Evolutionary conservation across 1,139 yeast genomes (phyloP), one percentile per base, ranked within the genome.

Genomic region (Pichia sp.): DNA sequence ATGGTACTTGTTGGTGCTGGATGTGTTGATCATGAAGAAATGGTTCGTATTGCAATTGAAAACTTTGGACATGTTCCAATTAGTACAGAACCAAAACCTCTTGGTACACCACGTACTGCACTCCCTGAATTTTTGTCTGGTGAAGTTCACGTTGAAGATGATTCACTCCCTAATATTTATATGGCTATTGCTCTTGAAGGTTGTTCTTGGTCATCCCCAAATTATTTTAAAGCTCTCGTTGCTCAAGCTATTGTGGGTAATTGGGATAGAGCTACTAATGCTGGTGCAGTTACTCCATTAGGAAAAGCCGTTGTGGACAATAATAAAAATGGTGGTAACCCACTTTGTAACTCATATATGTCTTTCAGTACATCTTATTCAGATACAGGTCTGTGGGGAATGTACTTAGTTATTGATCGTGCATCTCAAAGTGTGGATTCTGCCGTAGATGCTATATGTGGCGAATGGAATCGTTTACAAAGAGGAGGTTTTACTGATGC

Each of bases 1-100:
- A 92, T 92, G 98, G 98, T 94, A 2, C 73, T 94, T 25, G 95
- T 90, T 37, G 97, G 97, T 31, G 87, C 95, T 1, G 99, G 99
- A 28, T 83, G 94, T 46, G 92, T 92, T 23, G 79, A 87, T 57
- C 99, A 92, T 66, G 84, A 84, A 12, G 80, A 82, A 51, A 76
- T 92, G 49, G 96, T 90, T 22, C 62, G 73, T 51, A 73, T 81
- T 49, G 97, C 96, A 4, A 74, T 82, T 55, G 71, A 78, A 63
- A 77, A 78, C 60, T 92, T 92, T 61, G 87, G 92, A 40, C 80
- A 79, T 56, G 78, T 92, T 46, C 78, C 84, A 38, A 69, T 79
- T 44, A 81, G 94, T 26, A 76, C 76, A 2, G 65, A 65, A 9
- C 80, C 86, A 23, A 73, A 79, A 38, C 81, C 84, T 27, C 76